Evolutionary conservation across 805 yeast genomes (phyloP).

Genomic region (Wickerhamomyces rabaulensis): DNA sequence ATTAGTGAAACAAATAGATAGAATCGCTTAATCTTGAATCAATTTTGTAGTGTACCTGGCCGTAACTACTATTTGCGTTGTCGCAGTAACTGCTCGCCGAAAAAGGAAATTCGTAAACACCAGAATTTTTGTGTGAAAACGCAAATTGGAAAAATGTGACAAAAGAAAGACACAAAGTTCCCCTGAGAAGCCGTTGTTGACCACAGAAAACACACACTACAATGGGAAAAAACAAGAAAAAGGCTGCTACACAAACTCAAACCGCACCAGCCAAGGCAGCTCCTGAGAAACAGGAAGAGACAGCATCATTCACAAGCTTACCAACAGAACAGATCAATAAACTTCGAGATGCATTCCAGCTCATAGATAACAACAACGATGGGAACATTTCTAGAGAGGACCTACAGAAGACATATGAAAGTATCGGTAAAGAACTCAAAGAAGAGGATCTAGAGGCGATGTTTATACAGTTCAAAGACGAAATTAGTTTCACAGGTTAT

Average conservation of each 20-base stretch:
- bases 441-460: conserved; percentile 42
- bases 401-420: conserved; percentile 46
- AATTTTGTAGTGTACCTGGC: background rate
- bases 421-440: conserved; percentile 42
- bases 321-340: conserved; percentile 59
- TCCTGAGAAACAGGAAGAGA: background rate
- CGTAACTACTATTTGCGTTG: too few relatives aligned
- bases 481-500: conserved; percentile 52
- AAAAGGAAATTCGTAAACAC: background rate
- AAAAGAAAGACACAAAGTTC: background rate
- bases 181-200: background rate
- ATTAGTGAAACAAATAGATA: background rate
- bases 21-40: background rate
- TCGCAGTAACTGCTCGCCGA: background rate
- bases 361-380: conserved; percentile 80
- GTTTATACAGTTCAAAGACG: conserved; percentile 23
- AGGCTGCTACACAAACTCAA: too few relatives aligned
- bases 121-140: too few relatives aligned
- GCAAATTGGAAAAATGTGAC: background rate
- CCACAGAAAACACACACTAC: too few relatives aligned
- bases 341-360: conserved; percentile 68
- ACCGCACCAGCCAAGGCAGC: background rate
- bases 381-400: conserved; percentile 55
- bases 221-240: too few relatives aligned
- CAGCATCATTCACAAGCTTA: conserved; percentile 31